Evolutionary conservation across 176 grass and related monocot genomes (phyloP).

Genomic region (Hyparrhenia diplandra): DNA sequence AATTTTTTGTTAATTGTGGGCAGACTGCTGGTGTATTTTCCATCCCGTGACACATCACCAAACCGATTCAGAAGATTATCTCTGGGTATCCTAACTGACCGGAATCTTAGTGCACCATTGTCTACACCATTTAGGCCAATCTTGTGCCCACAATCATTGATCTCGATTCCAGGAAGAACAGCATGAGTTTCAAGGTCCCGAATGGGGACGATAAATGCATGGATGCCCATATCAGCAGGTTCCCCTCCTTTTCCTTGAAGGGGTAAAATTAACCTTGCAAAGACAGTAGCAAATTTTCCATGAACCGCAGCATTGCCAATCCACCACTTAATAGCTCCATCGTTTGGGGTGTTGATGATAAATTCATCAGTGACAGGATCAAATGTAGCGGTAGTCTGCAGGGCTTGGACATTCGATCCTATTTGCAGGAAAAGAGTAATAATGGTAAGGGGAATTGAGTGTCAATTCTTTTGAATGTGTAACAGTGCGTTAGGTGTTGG

Average conservation of each 20-base stretch:
- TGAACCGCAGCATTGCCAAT: slow-evolving; percentile 93
- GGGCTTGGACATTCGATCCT: slow-evolving; percentile 96
- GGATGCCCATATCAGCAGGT: slow-evolving; percentile 91
- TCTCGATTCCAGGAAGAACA: slow-evolving; percentile 90
- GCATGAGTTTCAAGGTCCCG: slow-evolving; percentile 71
- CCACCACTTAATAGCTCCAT: slow-evolving; percentile 99
- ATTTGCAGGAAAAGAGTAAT: not conserved
- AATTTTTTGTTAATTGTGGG: slow-evolving; percentile 88
- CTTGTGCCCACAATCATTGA: slow-evolving; percentile 97
- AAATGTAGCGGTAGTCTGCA: slow-evolving; percentile 98
- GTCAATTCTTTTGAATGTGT: slow-evolving; percentile 1
- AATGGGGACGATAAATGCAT: slow-evolving; percentile 88
- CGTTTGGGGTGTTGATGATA: slow-evolving; percentile 88
- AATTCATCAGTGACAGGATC: slow-evolving; percentile 94
- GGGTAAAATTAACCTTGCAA: slow-evolving; percentile 86
- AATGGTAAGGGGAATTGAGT: not conserved
- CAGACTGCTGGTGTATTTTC: slow-evolving; percentile 92
- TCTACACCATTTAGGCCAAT: slow-evolving; percentile 97
- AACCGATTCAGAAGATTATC: slow-evolving; percentile 98
- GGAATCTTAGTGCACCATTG: slow-evolving; percentile 86
- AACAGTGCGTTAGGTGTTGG: slow-evolving; percentile 19
- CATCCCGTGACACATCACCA: slow-evolving; percentile 83
- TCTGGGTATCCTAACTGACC: slow-evolving; percentile 74
- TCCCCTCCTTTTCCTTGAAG: slow-evolving; percentile 75
- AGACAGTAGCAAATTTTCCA: slow-evolving; percentile 91